Conservation (phyloP, 495 filamentous ascomycete genomes). For the Penicillium mononematosum region DNA sequence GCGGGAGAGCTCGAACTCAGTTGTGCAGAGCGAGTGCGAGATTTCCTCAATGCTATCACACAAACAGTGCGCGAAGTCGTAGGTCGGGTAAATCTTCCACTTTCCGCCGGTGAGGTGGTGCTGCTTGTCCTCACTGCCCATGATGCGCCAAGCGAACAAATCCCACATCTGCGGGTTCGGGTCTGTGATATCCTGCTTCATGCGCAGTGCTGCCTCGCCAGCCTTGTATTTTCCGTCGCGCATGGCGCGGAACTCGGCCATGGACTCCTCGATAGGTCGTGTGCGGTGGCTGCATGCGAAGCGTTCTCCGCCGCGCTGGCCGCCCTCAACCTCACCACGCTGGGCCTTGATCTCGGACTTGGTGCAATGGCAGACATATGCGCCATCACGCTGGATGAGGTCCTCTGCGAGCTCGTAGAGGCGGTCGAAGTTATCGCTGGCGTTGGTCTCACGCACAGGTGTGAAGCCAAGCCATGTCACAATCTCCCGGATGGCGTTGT, state of each 20-base stretch:
- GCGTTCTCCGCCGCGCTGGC: constrained; percentile 65
- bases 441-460: constrained; percentile 75
- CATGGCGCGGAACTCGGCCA: constrained; percentile 86
- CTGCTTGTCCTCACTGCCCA: constrained; percentile 44
- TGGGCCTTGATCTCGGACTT: constrained; percentile 78
- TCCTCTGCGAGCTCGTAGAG: constrained; percentile 89
- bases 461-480: constrained; percentile 81
- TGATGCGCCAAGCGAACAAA: constrained; percentile 78
- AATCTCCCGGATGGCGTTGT: constrained; percentile 73
- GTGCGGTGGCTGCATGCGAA: constrained; percentile 78
- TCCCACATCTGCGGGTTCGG: constrained; percentile 69
- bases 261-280: constrained; percentile 69
- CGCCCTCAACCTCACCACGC: constrained; percentile 69
- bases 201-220: constrained; percentile 81
- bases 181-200: constrained; percentile 69
- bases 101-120: constrained; percentile 72
- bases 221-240: constrained; percentile 87
- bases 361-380: constrained; percentile 75
- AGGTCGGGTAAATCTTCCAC: constrained; percentile 87
- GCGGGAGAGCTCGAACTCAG: constrained; percentile 73
- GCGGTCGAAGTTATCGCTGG: constrained; percentile 77
- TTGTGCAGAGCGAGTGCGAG: constrained; percentile 86
- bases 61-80: constrained; percentile 89
- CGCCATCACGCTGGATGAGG: constrained; percentile 68
- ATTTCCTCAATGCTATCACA: constrained; percentile 87